Evolutionary conservation across 768 basidiomycete genomes (phyloP), one percentile per base, ranked within the genome.

Genomic region (Hirschioporus abietinus): DNA sequence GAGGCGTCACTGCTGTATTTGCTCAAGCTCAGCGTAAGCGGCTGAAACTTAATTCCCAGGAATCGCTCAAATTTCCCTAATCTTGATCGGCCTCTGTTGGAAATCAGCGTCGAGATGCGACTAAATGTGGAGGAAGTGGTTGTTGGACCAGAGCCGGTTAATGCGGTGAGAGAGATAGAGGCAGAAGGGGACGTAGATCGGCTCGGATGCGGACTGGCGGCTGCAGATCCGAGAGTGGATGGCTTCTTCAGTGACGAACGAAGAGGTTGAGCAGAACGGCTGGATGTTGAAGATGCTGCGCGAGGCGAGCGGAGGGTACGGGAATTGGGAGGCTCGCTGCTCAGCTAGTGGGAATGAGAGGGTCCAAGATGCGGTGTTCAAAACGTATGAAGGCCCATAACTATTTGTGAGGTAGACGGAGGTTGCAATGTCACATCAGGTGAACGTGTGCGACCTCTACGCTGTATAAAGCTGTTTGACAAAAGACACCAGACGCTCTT

Each of bases 351-450:
- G 6, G 77, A 70, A 36, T 76, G 76, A 25, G 71, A 67, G 25
- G 77, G 73, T 1, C 77, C 68, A 30, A 91, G 76, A 73, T 91
- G 90, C 3, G 90, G 90, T 0, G 90, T 92, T 42, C 88, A 85
- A 6, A 90, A 91, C 34, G 89, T 78, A 74, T 92, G 90, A 25
- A 92, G 81, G 23, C 90, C 90, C 89, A 92, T 91, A 17, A 88
- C 87, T 68, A 92, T 92, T 76, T 92, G 90, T 71, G 89, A 86
- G 57, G 90, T 82, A 61, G 86, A 88, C 1, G 90, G 90, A 18
- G 83, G 86, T 24, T 78, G 73, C 26, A 78, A 66, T 27, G 80
- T 69, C 30, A 82, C 74, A 68, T 82, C 79, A 62, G 73, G 74
- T 67, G 77, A 72, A 67, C 77, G 82, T 64, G 77, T 74, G 69